phyloP scores from a whole-genome alignment of 169 alveolate genomes.

The Sarcocystis neurona region DNA sequence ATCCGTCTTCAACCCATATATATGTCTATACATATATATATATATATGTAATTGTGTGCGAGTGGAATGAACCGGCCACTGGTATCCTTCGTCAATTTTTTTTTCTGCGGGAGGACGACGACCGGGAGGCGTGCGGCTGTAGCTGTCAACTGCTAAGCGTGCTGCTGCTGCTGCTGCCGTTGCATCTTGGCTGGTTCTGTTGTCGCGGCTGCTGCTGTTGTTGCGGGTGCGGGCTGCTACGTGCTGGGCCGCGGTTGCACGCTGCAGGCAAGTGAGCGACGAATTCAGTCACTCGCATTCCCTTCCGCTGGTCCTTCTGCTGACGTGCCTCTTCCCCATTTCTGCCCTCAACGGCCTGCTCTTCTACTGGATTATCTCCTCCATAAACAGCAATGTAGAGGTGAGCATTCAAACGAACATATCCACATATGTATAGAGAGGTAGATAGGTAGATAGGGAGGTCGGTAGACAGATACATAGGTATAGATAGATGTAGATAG shows the following conservation, averaged over 20 bases:
- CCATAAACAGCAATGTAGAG: slow-evolving; percentile 28
- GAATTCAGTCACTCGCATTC: slow-evolving; percentile 14
- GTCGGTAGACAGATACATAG: neutral
- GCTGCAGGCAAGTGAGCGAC: slow-evolving; percentile 27
- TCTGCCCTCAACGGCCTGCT: slow-evolving; percentile 8
- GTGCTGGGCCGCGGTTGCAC: neutral
- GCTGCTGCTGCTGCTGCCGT: too few relatives aligned
- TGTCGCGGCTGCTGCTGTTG: too few relatives aligned
- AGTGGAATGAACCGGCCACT: too few relatives aligned
- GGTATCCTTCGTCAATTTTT: too few relatives aligned
- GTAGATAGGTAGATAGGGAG: neutral
- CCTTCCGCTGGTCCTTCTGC: neutral
- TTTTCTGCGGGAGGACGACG: too few relatives aligned
- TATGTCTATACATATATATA: too few relatives aligned
- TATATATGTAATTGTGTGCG: too few relatives aligned
- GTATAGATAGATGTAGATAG: neutral
- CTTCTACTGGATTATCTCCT: slow-evolving; percentile 44
- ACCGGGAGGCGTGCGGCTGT: too few relatives aligned
- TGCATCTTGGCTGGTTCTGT: too few relatives aligned
- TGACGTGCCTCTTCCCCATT: slow-evolving; percentile 16
- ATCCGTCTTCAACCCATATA: too few relatives aligned
- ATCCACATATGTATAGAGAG: neutral
- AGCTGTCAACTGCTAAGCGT: too few relatives aligned
- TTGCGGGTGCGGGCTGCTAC: neutral
- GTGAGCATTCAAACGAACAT: neutral